phyloP scores from a whole-genome alignment of 129 eudicot species.

The Sambucus nigra region DNA sequence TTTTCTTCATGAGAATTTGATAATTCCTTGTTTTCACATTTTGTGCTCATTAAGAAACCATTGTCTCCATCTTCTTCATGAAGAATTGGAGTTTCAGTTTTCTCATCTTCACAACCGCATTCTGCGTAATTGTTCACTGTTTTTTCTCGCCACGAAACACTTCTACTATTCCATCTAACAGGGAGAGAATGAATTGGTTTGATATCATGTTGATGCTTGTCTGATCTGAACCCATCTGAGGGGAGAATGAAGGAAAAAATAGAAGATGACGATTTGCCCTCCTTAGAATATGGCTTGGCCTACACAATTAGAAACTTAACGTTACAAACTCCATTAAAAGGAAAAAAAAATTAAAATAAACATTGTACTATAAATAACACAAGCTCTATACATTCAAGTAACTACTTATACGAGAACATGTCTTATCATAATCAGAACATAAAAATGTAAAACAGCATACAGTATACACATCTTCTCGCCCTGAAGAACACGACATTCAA shows the following conservation, averaged over 20 bases:
- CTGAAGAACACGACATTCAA: neutral
- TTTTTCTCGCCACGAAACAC: slow-evolving; percentile 27
- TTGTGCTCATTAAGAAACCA: slow-evolving; percentile 8
- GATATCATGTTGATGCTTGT: slow-evolving; percentile 20
- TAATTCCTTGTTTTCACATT: slow-evolving; percentile 13
- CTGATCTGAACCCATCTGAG: slow-evolving; percentile 30
- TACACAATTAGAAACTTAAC: slow-evolving; percentile 29
- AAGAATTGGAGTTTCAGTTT: slow-evolving; percentile 9
- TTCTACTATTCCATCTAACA: slow-evolving; percentile 46
- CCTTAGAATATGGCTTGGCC: slow-evolving; percentile 53
- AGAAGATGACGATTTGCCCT: slow-evolving; percentile 44
- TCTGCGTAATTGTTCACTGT: slow-evolving; percentile 34
- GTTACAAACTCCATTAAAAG: slow-evolving; percentile 14
- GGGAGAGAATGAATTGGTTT: slow-evolving; percentile 44
- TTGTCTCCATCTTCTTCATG: slow-evolving; percentile 13
- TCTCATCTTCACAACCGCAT: slow-evolving; percentile 12
- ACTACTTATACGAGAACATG: slow-evolving; percentile 2
- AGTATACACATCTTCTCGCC: neutral
- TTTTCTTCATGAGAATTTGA: slow-evolving; percentile 23
- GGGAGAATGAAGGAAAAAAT: slow-evolving; percentile 46
- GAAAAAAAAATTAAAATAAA: neutral
- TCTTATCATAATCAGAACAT: neutral
- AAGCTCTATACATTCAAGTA: neutral
- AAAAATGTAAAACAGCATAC: neutral
- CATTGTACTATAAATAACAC: neutral